Evolutionary conservation across 1,139 yeast species (phyloP).

Genomic region (Candida tropicalis): DNA sequence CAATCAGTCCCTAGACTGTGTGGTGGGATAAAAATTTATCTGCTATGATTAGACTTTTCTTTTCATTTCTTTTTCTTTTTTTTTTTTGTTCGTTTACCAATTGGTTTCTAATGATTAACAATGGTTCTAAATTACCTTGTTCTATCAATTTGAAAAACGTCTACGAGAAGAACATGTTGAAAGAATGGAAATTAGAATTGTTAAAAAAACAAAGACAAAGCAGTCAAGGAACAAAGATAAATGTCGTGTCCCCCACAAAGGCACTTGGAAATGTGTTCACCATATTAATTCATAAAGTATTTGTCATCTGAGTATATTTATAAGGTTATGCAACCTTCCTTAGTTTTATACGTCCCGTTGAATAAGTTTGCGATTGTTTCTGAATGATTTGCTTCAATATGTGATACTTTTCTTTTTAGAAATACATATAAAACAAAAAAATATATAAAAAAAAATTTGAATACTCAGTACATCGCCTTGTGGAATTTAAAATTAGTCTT

Average conservation of each 20-base stretch:
- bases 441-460: too few relatives aligned
- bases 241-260: background rate
- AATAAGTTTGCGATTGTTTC: background rate
- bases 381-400: too few relatives aligned
- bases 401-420: too few relatives aligned
- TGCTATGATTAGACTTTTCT: too few relatives aligned
- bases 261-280: background rate
- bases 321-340: constrained; percentile 3
- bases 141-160: too few relatives aligned
- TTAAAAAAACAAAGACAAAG: background rate
- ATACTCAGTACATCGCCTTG: constrained; percentile 1
- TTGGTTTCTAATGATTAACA: background rate
- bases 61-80: background rate
- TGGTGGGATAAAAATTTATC: too few relatives aligned
- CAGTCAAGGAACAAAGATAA: background rate
- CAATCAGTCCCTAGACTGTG: background rate
- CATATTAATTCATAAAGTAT: background rate
- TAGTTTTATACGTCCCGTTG: background rate
- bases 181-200: background rate
- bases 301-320: too few relatives aligned
- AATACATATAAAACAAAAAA: too few relatives aligned
- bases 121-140: too few relatives aligned
- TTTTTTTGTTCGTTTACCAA: background rate
- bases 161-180: too few relatives aligned
- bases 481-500: constrained; percentile 2